Evolutionary conservation across 306 rosid genomes (phyloP), one percentile per base, ranked within the genome.

Genomic region (Luffa aegyptiaca): DNA sequence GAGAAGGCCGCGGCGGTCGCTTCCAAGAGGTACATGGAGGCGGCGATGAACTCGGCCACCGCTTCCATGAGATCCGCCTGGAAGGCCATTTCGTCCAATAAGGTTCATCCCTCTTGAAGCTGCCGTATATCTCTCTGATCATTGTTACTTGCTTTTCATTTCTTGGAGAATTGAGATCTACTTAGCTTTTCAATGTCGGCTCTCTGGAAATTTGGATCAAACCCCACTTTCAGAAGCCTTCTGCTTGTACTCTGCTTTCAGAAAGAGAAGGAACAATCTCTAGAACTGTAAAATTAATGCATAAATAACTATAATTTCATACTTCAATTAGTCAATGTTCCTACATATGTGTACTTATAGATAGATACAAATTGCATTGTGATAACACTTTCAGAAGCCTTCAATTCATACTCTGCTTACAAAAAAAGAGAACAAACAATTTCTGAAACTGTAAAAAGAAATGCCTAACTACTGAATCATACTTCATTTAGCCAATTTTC

Each of bases 1-100:
- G 99, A 93, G 31, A 95, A 90, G 10, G 86, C 88, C 11, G 96
- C 99, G 0, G 62, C 88, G 8, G 2, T 91, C 70, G 97, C 97
- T 81, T 87, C 97, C 80, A 89, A 88, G 42, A 93, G 56, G 88
- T 90, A 95, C 44, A 75, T 91, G 68, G 97, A 91, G 79, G 96
- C 97, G 26, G 93, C 96, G 0, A 42, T 90, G 9, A 90, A 84
- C 83, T 87, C 97, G 0, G 97, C 99, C 5, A 85, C 96, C 77
- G 87, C 97, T 86, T 89, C 99, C 45, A 89, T 93, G 97, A 93
- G 88, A 88, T 86, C 99, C 1, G 97, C 97, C 63, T 89, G 96
- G 97, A 95, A 89, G 80, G 95, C 93, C 18, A 36, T 92, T 49
- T 89, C 98, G 13, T 75, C 92, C 7, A 81, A 80, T 26, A 95